Evolutionary conservation across 2,329 filamentous ascomycete species (phyloP), one percentile per base, ranked within the genome.

Genomic region (Pseudopithomyces maydicus): DNA sequence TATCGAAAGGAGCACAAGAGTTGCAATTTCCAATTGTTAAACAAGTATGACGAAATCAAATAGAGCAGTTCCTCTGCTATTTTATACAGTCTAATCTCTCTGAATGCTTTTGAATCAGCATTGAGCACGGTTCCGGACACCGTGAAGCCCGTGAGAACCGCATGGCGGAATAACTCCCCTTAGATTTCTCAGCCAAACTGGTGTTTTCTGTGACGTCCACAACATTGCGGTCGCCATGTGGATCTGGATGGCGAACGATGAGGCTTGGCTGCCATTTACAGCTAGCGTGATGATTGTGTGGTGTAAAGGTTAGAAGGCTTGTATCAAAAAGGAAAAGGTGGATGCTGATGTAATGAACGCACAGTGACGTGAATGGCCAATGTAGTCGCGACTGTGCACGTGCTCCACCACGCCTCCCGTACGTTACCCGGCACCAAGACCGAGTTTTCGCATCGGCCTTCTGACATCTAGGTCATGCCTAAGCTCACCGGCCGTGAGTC

Each of bases 201-300:
- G 35, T 35, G 55, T 61, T 53, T 38, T 56, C 52, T 55, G 62
- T 69, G 66, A 68, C 64, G 63, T 23, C 17, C 46, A 48, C 33
- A 38, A 38, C 46, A 38, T 17, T 23, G 10, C 26, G 12, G 15
- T 26, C 52, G 63, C 48, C 48, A 60, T 51, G 62, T 57, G 56
- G 58, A 61, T 35, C 55, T 36, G 15, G 64, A 65, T n/a, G 66
- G 63, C 61, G 44, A 36, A 33, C 23, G 7, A 36, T 72, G 71
- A 32, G 52, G 45, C 68, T 71, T 69, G 68, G 67, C 69, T 64
- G 43, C 71, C 58, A 8, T 2, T 59, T 63, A 5, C 19, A 15
- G 56, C 23, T 57, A 56, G 54, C 35, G 35, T 23, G 10, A 29
- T 29, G 15, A 32, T 32, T 22, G 3, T 45, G 6, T 50, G 26